Evolutionary conservation across 2,329 filamentous ascomycete genomes (phyloP), one percentile per base, ranked within the genome.

Genomic region (Penicillium sp.): DNA sequence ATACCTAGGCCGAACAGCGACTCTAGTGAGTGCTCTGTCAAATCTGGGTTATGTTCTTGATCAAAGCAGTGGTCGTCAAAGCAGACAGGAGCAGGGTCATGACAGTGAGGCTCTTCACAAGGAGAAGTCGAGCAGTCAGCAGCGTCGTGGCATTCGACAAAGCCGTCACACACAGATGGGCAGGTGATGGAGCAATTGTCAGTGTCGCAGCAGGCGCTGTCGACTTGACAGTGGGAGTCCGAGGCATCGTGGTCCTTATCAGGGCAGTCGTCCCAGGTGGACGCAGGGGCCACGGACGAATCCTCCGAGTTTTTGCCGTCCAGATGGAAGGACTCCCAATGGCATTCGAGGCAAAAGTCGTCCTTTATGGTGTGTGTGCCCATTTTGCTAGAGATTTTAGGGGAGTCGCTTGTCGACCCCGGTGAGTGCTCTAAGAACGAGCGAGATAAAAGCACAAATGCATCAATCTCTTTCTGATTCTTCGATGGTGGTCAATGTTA

Each of bases 331-430:
- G 70, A 67, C 52, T 79, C 74, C 77, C 77, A 79, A 49, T 76
- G 76, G 62, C 77, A 80, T 67, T 78, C 76, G 26, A 79, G 72
- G 64, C 78, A 79, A 64, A 75, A 78, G 57, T 75, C 71, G 54
- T 72, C 70, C 48, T 66, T 65, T 58, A 70, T 70, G 52, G 70
- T 61, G 65, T 74, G 72, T 58, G 72, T 68, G 55, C 70, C 67
- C 76, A 77, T 78, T 58, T 60, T 71, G 67, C 38, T 35, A 31
- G 56, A 9, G 15, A 31, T 51, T 58, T 58, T 13, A 21, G 48
- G 46, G 35, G 47, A 52, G 47, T 52, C 56, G 47, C 23, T 19
- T 31, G 35, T 48, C 21, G 51, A 49, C 58, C 31, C 45, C 17
- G 44, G 30, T 3, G 50, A 55, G 13, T 49, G 50, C 58, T 60